Base-by-base conservation (phyloP, 768 basidiomycete genomes). In the Tylopilus subfusipes region DNA sequence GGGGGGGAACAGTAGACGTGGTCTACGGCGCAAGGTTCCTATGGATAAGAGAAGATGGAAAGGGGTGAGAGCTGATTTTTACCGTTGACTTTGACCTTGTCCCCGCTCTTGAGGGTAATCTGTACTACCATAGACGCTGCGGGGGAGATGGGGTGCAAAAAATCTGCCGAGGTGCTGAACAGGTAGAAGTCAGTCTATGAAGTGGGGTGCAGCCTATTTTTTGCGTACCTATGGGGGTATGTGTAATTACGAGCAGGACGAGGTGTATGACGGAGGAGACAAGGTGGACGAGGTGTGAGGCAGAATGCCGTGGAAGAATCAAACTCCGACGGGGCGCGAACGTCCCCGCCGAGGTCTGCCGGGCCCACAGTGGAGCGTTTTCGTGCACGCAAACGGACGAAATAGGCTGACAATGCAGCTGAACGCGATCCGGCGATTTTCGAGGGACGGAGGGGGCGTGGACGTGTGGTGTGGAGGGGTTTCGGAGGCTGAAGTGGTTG, bases 1-100 rank as follows among this genome's bases (percentile, higher is more conserved):
- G 85, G 88, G 29, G 93, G 90, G 30, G 95, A 93, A 74, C 93
- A 93, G 69, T 97, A 98, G 63, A 98, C 95, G 75, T 98, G 94
- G 73, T 98, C 96, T 97, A 63, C 40, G 53, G 67, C 71, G 80
- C 74, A 78, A 56, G 13, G 63, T 42, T 60, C 19, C 56, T 54
- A 43, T 49, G 33, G 25, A 52, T 59, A 44, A 58, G 50, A 58
- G 60, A 48, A 48, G 57, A 63, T 58, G 49, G 55, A 54, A 55
- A 4, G 25, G 39, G 30, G 50, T 16, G 52, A 50, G 55, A 48
- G 40, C 52, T 50, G 56, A 61, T 58, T 72, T 71, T 77, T 83
- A 93, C 90, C 90, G 75, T 93, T 93, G 53, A 89, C 76, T 83
- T 87, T 89, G 67, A 93, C 86, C 69, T 82, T 81, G 66, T 90